Base-by-base conservation (phyloP, 352 stramenopile species). In the Thalassiosira hispida region DNA sequence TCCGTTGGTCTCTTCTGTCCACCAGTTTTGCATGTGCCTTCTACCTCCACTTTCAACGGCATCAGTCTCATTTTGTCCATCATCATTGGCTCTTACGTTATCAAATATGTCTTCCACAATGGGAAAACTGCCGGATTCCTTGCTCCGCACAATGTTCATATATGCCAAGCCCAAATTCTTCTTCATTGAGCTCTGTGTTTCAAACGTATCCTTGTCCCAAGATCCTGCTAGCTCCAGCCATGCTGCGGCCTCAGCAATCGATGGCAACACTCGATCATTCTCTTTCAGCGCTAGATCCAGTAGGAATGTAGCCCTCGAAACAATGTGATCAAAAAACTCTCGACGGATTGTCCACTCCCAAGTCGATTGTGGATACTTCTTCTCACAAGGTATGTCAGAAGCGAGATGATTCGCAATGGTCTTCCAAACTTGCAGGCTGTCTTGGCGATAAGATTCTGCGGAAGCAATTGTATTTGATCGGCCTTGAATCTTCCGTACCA, bases 111-210 rank as follows among this genome's bases (percentile, higher is more conserved):
- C 53, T 20, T 78, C 71, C 18, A 81, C 20, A 49, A 55, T 29
- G 3, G 74, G 79, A 42, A 81, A 84, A 8, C 9, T 18, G 16
- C 42, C 25, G 11, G 1, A 22, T 42, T 88, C 83, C 38, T 83
- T 79, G 59, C 42, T 87, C 16, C 84, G 69, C 3, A 98, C 91
- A 16, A 98, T 96, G 79, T 98, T 93, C 38, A 97, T 94, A 62
- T 98, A 98, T 22, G 92, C 95, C 1, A 98, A 79, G 20, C 96
- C 96, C n/a, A 97, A 76, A 80, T 98, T 98, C 86, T 98, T 98
- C 20, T 96, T 83, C 46, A 93, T 92, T 0, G 84, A 85, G 16
- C 73, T 66, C 47, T 59, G 29, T 1, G 3, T 22, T 3, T 82
- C 88, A 14, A 62, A 70, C 2, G 86, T 90, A 77, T 96, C 95